Evolutionary conservation across 176 grass and related monocot genomes (phyloP).

Genomic region (Hordeum vulgare): DNA sequence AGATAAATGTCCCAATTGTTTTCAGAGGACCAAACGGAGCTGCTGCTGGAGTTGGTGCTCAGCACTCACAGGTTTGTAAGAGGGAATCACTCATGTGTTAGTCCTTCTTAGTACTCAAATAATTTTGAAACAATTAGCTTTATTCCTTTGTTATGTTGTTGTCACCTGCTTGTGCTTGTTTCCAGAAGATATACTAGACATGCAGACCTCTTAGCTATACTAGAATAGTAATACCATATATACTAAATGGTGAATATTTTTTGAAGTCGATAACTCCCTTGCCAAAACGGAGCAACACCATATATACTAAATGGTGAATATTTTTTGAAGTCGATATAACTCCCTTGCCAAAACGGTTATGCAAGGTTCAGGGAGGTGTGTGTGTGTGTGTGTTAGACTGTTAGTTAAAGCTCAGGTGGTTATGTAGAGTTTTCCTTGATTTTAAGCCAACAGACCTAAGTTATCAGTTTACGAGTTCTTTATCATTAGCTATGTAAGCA

Average conservation of each 20-base stretch:
- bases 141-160: not conserved
- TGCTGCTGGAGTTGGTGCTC: conserved; percentile 95
- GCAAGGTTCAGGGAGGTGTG: not conserved
- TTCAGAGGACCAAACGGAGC: conserved; percentile 96
- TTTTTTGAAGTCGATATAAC: not conserved
- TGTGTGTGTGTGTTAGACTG: not conserved
- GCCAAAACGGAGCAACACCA: not conserved
- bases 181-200: not conserved
- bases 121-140: not conserved
- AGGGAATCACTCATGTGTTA: not conserved
- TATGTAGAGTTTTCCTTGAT: not conserved
- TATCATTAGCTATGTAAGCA: not conserved
- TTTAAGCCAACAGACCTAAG: not conserved
- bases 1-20: conserved; percentile 88
- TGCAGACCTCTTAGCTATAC: not conserved
- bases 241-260: not conserved
- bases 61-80: conserved; percentile 83
- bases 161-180: not conserved
- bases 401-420: not conserved
- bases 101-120: not conserved
- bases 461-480: not conserved
- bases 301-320: not conserved
- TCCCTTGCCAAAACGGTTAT: not conserved
- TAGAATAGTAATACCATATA: not conserved
- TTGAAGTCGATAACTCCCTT: not conserved